Base-by-base conservation (phyloP, 2,329 filamentous ascomycete genomes). In the Claviceps humidiphila region DNA sequence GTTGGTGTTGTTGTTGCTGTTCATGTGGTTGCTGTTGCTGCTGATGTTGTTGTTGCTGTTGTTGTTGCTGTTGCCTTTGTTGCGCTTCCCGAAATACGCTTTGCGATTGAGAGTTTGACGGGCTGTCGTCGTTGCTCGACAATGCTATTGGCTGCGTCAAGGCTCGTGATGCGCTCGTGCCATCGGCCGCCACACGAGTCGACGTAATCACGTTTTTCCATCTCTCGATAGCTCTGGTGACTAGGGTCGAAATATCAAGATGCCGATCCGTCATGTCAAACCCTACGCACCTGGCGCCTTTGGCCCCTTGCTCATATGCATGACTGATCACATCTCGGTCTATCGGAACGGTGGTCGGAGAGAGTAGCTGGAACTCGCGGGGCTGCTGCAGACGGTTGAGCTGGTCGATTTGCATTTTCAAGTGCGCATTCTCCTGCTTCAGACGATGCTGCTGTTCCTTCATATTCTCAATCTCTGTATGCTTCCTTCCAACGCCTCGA, bases 151-250 rank as follows among this genome's bases (percentile, higher is more conserved):
- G 30, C 49, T 70, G 68, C 17, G 74, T 71, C 13, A 82, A 62
- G 2, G 74, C 58, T 45, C 69, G 71, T 57, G 83, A 80, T 2
- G 71, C 68, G 48, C 66, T 65, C 66, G 81, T 71, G 17, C 77
- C 75, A 16, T 56, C 57, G n/a, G 60, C 59, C 3, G 66, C 63
- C 4, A 66, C 67, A 42, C 77, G 71, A 2, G 73, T 68, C 5
- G 76, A 73, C n/a, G 72, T 67, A 13, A 84, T 75, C 16, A 83
- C 77, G 4, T 67, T 70, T 64, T 81, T 84, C 81, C 81, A 84
- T 34, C 78, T 71, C 44, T 77, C 74, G 53, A 84, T 81, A 2
- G 74, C 74, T n/a, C 70, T 68, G 6, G 75, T 66, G 5, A 82
- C 72, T 40, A 79, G 61, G 0, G 72, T 71, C 54, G 70, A 69